Conservation (phyloP, 1,139 yeast species). For the Hanseniaspora gamundiae region DNA sequence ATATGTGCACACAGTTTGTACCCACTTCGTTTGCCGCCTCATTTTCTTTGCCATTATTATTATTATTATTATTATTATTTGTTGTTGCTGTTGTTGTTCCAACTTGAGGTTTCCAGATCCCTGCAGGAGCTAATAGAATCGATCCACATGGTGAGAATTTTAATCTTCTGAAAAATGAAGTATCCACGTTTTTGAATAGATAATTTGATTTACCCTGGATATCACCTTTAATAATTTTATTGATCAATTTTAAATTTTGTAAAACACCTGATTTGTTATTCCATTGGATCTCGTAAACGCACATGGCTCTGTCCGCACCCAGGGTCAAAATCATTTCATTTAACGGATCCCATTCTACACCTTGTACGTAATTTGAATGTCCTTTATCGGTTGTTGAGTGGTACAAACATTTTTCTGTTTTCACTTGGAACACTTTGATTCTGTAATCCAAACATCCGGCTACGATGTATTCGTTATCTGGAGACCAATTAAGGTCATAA, state of each 20-base stretch:
- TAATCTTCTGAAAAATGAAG: constrained; percentile 79
- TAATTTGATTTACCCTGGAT: constrained; percentile 12
- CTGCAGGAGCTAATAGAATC: constrained; percentile 72
- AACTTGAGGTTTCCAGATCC: constrained; percentile 36
- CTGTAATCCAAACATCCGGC: constrained; percentile 89
- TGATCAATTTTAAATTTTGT: constrained; percentile 16
- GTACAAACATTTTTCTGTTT: constrained; percentile 45
- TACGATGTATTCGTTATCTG: constrained; percentile 60
- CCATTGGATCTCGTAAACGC: constrained; percentile 35
- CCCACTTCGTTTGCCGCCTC: constrained; percentile 25
- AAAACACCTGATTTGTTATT: constrained; percentile 8
- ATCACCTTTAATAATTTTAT: constrained; percentile 20
- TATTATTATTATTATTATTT: too few relatives aligned
- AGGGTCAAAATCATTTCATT: constrained; percentile 73
- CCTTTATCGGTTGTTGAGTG: constrained; percentile 36
- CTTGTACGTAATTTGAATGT: constrained; percentile 86
- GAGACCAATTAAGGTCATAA: constrained; percentile 88
- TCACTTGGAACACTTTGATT: constrained; percentile 52
- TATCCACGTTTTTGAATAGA: constrained; percentile 18
- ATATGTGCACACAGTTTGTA: constrained; percentile 62
- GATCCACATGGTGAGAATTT: constrained; percentile 85
- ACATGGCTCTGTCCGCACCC: constrained; percentile 77
- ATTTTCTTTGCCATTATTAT: too few relatives aligned
- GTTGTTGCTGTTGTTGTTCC: constrained; percentile 7
- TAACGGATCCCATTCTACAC: constrained; percentile 89